Base-by-base conservation (phyloP, 2,329 filamentous ascomycete genomes). In the Ophioceras dolichostomum region DNA sequence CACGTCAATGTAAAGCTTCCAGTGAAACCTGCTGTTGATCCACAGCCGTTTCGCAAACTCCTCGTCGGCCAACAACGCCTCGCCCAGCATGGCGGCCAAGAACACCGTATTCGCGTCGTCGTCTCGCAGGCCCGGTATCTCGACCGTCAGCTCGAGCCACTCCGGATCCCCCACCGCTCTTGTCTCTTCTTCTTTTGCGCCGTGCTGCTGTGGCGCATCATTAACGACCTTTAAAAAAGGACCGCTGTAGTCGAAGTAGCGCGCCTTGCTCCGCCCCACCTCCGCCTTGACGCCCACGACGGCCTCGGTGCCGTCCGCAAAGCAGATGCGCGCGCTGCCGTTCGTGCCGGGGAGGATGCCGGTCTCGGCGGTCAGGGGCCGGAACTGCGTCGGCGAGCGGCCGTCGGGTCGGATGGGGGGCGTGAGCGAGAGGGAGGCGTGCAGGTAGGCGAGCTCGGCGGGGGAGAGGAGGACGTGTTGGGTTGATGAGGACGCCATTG, bases 201-300 rank as follows among this genome's bases (percentile, higher is more conserved):
- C 22, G 22, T 7, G 8, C 40, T 48, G 43, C 36, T 48, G 27
- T 9, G 33, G 38, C n/a, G 39, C 38, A 36, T 39, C 33, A 54
- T 35, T n/a, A n/a, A n/a, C n/a, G n/a, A n/a, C n/a, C n/a, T n/a
- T n/a, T n/a, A n/a, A n/a, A n/a, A n/a, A 51, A 45, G 40, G 54
- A 12, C 22, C 22, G 22, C 22, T 12, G 22, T 12, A 7, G 22
- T 7, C 7, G 45, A 36, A 58, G 42, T 42, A 49, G 47, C 22
- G 42, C 30, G 39, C 42, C 12, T 41, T 47, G 33, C 80, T 86
- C 64, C 74, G 79, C 58, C 94, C 87, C 4, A 96, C 84, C 61
- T 96, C 89, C 1, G 85, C 87, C 62, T 96, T 98, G 43, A 95
- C 80, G 32, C 91, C 91, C 5, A 95, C 91, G 43, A 98, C 81